A percentile compares a stretch with the other conserved stretches of the same genome.
These are phyloP conservation scores for Acacia confusa DNA, from an alignment of 306 rosid genomes.

Conservation along the genomic window DNA sequence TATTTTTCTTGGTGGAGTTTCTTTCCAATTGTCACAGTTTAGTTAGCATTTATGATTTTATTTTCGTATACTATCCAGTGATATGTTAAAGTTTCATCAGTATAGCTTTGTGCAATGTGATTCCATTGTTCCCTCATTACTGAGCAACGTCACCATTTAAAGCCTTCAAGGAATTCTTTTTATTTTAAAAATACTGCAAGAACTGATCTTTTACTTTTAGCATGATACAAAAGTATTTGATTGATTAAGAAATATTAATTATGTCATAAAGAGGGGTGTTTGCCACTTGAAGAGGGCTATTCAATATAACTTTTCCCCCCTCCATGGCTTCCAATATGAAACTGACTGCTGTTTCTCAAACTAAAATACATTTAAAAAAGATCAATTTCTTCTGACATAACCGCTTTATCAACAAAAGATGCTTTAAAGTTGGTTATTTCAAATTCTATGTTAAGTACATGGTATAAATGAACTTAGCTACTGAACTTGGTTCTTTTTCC, in stretches of 20 bases:
- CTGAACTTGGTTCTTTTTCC: background rate
- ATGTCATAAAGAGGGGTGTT: background rate
- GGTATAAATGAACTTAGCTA: background rate
- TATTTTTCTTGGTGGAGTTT: conserved; percentile 11
- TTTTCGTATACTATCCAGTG: conserved; percentile 1
- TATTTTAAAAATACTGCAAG: too few relatives aligned
- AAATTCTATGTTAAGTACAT: background rate
- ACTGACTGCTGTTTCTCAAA: background rate
- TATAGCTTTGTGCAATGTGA: background rate
- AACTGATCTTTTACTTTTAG: too few relatives aligned
- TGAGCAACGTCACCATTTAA: background rate
- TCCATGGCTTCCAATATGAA: background rate
- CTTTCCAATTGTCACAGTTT: background rate
- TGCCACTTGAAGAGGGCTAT: conserved; percentile 4
- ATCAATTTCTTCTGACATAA: background rate
- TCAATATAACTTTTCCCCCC: background rate
- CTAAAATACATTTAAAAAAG: background rate
- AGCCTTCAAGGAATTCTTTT: too few relatives aligned
- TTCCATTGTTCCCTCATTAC: conserved; percentile 14
- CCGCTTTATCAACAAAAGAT: background rate
- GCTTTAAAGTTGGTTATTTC: background rate
- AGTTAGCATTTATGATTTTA: background rate
- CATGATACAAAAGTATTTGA: too few relatives aligned
- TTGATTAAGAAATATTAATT: background rate
- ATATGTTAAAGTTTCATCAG: conserved; percentile 5